Conservation (phyloP, 2,329 filamentous ascomycete species). For the Beauveria bassiana region DNA sequence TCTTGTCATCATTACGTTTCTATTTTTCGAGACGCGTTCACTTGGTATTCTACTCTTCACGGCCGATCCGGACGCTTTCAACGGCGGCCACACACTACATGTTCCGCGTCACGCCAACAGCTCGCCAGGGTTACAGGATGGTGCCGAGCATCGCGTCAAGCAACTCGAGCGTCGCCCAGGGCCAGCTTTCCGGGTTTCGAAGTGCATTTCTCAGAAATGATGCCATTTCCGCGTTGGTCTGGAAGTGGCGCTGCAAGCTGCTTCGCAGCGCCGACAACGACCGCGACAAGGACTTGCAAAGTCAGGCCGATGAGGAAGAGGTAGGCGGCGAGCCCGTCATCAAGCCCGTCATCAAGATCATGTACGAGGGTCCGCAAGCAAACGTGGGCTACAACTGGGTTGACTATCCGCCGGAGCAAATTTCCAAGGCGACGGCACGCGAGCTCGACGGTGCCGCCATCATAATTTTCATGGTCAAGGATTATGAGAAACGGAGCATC, state of each 20-base stretch:
- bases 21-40: neutral
- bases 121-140: neutral
- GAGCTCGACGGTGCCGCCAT: constrained; percentile 34
- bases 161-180: neutral
- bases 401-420: constrained; percentile 33
- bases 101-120: neutral
- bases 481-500: constrained; percentile 31
- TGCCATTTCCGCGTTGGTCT: constrained; percentile 20
- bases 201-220: neutral
- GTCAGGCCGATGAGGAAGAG: constrained; percentile 11
- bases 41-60: neutral
- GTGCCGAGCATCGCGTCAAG: neutral
- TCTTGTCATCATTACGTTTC: neutral
- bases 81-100: neutral
- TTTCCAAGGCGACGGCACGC: constrained; percentile 29
- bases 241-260: constrained; percentile 26
- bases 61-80: neutral
- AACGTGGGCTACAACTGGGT: constrained; percentile 27
- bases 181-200: neutral
- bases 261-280: constrained; percentile 12
- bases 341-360: constrained; percentile 30
- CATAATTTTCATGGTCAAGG: constrained; percentile 39
- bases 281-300: constrained; percentile 13
- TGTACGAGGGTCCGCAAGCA: constrained; percentile 28
- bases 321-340: constrained; percentile 23